Conservation (phyloP, 768 basidiomycete species). For the Tricholomella constricta region DNA sequence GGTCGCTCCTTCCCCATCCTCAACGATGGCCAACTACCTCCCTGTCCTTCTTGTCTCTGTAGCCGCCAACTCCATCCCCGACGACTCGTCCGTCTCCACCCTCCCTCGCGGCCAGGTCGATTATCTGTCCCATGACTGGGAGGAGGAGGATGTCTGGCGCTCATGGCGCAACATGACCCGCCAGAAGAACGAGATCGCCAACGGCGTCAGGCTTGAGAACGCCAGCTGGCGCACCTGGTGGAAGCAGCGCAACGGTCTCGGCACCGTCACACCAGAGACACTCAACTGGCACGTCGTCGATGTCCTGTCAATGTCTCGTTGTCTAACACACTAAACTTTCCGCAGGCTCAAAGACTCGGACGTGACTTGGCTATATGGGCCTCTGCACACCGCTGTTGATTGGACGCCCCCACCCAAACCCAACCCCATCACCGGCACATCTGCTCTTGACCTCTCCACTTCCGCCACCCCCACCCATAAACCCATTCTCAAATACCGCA, state of each 20-base stretch:
- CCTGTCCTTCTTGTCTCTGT: conserved; percentile 71
- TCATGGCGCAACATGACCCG: conserved; percentile 99
- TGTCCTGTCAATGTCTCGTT: conserved; percentile 7
- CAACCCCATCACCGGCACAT: conserved; percentile 36
- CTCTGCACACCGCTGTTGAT: conserved; percentile 91
- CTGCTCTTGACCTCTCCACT: conserved; percentile 50
- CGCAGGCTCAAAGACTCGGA: conserved; percentile 97
- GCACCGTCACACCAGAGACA: conserved; percentile 94
- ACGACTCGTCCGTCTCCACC: conserved; percentile 81
- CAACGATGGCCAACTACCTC: conserved; percentile 64
- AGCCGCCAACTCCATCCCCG: conserved; percentile 57
- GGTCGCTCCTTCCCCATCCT: conserved; percentile 15
- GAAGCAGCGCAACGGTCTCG: conserved; percentile 96
- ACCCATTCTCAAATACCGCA: conserved; percentile 95
- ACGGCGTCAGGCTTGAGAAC: conserved; percentile 93
- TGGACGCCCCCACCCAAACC: conserved; percentile 59
- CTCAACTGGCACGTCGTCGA: conserved; percentile 87
- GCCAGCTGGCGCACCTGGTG: conserved; percentile 99
- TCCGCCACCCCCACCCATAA: conserved; percentile 46
- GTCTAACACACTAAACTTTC: no score
- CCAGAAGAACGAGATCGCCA: conserved; percentile 97
- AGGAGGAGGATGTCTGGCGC: conserved; percentile 97
- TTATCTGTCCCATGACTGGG: conserved; percentile 97
- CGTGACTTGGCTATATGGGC: conserved; percentile 98
- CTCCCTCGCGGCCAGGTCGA: conserved; percentile 93